phyloP scores from a whole-genome alignment of 768 basidiomycete genomes.

The Suillus discolor region DNA sequence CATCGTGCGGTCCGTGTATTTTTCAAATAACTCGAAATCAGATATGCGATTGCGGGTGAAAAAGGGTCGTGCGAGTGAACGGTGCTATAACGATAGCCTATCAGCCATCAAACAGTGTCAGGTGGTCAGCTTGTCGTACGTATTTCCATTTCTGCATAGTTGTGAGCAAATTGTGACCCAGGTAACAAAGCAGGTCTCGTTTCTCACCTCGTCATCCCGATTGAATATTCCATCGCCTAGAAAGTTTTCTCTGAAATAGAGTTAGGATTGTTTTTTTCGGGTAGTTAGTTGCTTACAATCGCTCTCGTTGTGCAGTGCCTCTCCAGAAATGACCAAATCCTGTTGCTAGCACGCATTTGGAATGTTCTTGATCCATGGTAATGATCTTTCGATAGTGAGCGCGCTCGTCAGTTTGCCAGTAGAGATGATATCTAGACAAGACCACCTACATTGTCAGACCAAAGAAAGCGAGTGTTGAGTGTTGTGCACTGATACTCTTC shows the following conservation, averaged over 20 bases:
- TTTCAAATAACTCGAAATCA: constrained; percentile 71
- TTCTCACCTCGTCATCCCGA: constrained; percentile 65
- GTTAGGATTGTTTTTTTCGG: constrained; percentile 16
- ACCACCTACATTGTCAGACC: constrained; percentile 64
- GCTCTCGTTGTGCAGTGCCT: constrained; percentile 62
- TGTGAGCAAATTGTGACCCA: constrained; percentile 8
- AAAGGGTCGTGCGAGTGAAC: constrained; percentile 69
- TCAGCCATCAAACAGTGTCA: constrained; percentile 8
- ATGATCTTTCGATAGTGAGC: constrained; percentile 50
- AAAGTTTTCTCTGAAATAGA: constrained; percentile 42
- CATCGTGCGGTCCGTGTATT: constrained; percentile 49
- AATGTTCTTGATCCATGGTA: constrained; percentile 73
- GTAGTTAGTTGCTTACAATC: constrained; percentile 49
- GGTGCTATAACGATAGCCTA: constrained; percentile 48
- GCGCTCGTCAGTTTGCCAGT: neutral
- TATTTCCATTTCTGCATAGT: constrained; percentile 59
- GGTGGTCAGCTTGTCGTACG: constrained; percentile 37
- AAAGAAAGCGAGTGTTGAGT: constrained; percentile 67
- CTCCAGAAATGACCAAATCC: constrained; percentile 72
- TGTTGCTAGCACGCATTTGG: constrained; percentile 64
- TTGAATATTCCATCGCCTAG: constrained; percentile 82
- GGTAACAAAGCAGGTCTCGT: neutral
- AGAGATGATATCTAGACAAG: neutral
- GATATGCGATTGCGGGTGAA: constrained; percentile 72
- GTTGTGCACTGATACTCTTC: constrained; percentile 73